Conservation (phyloP, 2,329 filamentous ascomycete species). For the Penicillium sp. region DNA sequence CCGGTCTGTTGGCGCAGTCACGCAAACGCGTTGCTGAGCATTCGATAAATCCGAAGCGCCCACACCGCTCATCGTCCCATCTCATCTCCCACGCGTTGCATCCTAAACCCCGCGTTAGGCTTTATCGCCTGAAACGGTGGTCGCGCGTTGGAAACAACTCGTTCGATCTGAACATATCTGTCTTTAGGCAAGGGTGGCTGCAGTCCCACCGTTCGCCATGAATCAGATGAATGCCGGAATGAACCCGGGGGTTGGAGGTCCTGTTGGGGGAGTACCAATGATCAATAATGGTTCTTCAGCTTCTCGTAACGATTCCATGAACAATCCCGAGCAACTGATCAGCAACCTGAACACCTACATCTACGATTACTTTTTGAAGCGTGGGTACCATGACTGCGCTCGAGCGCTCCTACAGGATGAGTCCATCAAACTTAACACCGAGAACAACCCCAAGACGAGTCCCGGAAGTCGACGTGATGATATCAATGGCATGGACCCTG, state of each 20-base stretch:
- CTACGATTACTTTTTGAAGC: slow-evolving; percentile 77
- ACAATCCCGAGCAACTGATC: slow-evolving; percentile 39
- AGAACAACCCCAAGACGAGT: slow-evolving; percentile 63
- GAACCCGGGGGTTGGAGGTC: slow-evolving; percentile 56
- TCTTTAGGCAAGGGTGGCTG: slow-evolving; percentile 38
- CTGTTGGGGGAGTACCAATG: slow-evolving; percentile 59
- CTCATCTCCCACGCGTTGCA: slow-evolving; percentile 16
- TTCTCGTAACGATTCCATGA: slow-evolving; percentile 46
- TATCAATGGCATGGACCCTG: slow-evolving; percentile 71
- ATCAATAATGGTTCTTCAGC: slow-evolving; percentile 53
- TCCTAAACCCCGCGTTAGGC: slow-evolving; percentile 29
- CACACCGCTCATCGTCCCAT: slow-evolving; percentile 20
- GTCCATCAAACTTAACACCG: slow-evolving; percentile 58
- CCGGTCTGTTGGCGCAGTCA: slow-evolving; percentile 4
- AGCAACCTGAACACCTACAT: slow-evolving; percentile 64
- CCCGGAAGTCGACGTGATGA: slow-evolving; percentile 69
- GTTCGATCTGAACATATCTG: slow-evolving; percentile 30
- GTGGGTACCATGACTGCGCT: slow-evolving; percentile 81
- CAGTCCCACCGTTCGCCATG: slow-evolving; percentile 45
- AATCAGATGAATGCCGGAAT: slow-evolving; percentile 61
- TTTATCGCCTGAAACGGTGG: slow-evolving; percentile 32
- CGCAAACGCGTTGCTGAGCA: slow-evolving; percentile 6
- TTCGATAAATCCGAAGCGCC: slow-evolving; percentile 12
- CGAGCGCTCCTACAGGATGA: slow-evolving; percentile 70
- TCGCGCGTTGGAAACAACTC: slow-evolving; percentile 30